A percentile compares a stretch with the other conserved stretches of the same genome.
Conservation (phyloP, 257 asterid genomes). For the Hygrophila difformis region DNA sequence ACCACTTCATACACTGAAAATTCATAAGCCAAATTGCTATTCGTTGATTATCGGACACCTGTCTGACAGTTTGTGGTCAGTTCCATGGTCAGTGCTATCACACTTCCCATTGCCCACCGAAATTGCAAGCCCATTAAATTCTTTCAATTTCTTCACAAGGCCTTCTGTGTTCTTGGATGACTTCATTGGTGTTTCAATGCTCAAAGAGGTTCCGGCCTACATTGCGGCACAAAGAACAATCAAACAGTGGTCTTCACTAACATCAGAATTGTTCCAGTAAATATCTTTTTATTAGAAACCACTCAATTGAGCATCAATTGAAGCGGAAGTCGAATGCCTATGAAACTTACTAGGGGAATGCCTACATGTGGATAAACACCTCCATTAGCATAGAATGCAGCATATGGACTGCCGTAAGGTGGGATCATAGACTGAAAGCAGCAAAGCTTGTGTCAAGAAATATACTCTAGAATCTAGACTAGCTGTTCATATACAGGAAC, state of each 20-base stretch:
- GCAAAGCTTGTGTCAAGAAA: slow-evolving; percentile 2
- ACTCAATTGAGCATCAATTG: background rate
- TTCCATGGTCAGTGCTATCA: slow-evolving; percentile 46
- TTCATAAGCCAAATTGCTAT: slow-evolving; percentile 7
- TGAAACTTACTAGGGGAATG: slow-evolving; percentile 65
- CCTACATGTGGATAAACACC: slow-evolving; percentile 88
- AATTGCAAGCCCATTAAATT: slow-evolving; percentile 75
- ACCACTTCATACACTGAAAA: background rate
- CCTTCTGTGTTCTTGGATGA: slow-evolving; percentile 51
- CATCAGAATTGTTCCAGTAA: background rate
- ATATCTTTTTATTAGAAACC: background rate
- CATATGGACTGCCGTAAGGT: slow-evolving; percentile 82
- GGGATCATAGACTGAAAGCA: slow-evolving; percentile 73
- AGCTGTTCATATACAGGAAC: background rate
- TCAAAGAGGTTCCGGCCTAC: slow-evolving; percentile 63
- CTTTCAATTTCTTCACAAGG: slow-evolving; percentile 63
- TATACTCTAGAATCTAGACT: background rate
- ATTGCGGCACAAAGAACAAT: slow-evolving; percentile 8
- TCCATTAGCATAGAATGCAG: slow-evolving; percentile 81
- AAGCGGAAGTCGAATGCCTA: slow-evolving; percentile 2
- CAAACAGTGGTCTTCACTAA: background rate
- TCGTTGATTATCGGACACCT: slow-evolving; percentile 43
- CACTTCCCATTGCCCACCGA: slow-evolving; percentile 66
- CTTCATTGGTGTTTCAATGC: slow-evolving; percentile 53
- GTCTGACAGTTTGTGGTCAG: slow-evolving; percentile 50